These are phyloP conservation scores for Allium cepa DNA, from an alignment of 106 monocot genomes.

Conservation along the genomic window DNA sequence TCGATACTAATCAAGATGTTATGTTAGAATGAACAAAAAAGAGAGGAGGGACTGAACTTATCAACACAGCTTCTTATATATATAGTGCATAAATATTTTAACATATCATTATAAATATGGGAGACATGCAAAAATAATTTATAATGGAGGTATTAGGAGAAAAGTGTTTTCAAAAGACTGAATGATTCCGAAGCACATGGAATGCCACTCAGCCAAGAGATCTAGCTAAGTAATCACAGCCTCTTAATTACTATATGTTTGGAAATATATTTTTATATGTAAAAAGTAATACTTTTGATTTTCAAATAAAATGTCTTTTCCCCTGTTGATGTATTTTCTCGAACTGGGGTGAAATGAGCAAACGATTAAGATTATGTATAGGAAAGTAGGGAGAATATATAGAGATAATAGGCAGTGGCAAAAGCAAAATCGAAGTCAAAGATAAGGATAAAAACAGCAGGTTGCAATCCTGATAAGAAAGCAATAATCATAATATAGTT, in stretches of 20 bases:
- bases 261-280: background rate
- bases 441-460: background rate
- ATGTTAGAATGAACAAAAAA: background rate
- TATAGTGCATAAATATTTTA: conserved; percentile 1
- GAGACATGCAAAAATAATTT: background rate
- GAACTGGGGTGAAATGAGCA: background rate
- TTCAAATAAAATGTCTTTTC: background rate
- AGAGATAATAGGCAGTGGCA: background rate
- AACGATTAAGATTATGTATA: background rate
- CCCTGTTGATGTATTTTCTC: too few species aligned
- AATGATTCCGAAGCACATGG: conserved; percentile 15
- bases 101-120: background rate
- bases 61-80: conserved; percentile 4
- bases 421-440: background rate
- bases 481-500: background rate
- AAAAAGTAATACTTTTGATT: background rate
- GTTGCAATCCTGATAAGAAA: background rate
- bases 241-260: background rate
- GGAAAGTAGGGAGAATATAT: background rate
- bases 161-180: background rate
- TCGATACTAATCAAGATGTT: too few species aligned
- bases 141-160: background rate
- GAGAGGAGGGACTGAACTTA: conserved; percentile 3
- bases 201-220: conserved; percentile 3
- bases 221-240: background rate